phyloP scores from a whole-genome alignment of 2,329 filamentous ascomycete species.

The Macroventuria anomochaeta region DNA sequence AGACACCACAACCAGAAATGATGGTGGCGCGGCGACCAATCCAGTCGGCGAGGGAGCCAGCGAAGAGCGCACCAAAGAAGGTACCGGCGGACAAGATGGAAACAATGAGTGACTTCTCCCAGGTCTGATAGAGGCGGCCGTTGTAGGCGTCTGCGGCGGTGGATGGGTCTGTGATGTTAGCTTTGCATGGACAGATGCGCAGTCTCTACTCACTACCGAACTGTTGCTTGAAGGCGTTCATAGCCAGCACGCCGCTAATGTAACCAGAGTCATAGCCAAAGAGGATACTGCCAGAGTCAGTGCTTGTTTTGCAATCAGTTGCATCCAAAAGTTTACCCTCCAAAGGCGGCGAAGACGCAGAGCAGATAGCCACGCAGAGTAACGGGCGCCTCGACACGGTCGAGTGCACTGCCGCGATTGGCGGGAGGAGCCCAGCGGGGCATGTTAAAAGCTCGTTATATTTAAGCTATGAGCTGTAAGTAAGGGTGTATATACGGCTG shows the following conservation, averaged over 20 bases:
- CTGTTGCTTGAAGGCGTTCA: slow-evolving; percentile 47
- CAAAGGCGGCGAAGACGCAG: slow-evolving; percentile 58
- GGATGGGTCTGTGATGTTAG: slow-evolving; percentile 62
- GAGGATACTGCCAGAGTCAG: slow-evolving; percentile 56
- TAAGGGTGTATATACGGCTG: slow-evolving; percentile 9
- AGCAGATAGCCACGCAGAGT: slow-evolving; percentile 55
- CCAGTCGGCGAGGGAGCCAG: slow-evolving; percentile 70
- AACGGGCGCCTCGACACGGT: slow-evolving; percentile 60
- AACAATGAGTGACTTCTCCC: slow-evolving; percentile 74
- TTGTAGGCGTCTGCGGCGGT: slow-evolving; percentile 49
- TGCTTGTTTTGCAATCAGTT: not conserved
- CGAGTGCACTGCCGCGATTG: slow-evolving; percentile 50
- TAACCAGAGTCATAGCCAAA: slow-evolving; percentile 82
- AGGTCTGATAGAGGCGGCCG: slow-evolving; percentile 43
- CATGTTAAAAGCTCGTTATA: slow-evolving; percentile 27
- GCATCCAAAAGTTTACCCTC: slow-evolving; percentile 49
- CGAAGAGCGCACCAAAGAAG: slow-evolving; percentile 75
- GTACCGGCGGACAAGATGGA: slow-evolving; percentile 85
- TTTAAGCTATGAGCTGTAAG: slow-evolving; percentile 14
- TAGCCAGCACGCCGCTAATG: slow-evolving; percentile 69
- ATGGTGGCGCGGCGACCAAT: slow-evolving; percentile 73
- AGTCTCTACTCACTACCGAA: slow-evolving; percentile 48
- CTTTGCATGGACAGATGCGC: not conserved
- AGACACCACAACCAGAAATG: slow-evolving; percentile 45
- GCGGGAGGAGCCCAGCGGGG: slow-evolving; percentile 34